Evolutionary conservation across 2,329 filamentous ascomycete species (phyloP), one percentile per base, ranked within the genome.

Genomic region (Alternaria postmessia): DNA sequence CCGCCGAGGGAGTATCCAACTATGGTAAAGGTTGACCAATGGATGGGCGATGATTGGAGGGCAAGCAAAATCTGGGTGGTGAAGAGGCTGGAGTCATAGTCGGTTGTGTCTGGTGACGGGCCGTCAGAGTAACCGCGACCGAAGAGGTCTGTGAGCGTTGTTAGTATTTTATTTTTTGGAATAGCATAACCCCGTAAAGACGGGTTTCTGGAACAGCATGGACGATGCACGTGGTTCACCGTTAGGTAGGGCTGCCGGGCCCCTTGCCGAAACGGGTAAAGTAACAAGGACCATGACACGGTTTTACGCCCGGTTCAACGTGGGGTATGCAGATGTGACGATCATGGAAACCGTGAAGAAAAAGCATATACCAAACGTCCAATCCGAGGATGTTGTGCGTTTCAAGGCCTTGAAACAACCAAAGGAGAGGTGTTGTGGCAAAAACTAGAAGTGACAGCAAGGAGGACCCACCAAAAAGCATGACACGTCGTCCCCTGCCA

Each of bases 1-100:
- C 92, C 93, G 46, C 93, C 92, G 0, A 96, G 83, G 0, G 90
- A 93, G 76, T 95, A 96, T 2, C 92, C 93, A 4, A 93, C 79
- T 6, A 96, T 80, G 61, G 88, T 87, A 76, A 95, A 94, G 53
- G 82, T 83, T 43, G 59, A 51, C 69, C 69, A 74, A 32, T 66
- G 54, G 3, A 94, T 79, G 0, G 87, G 83, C 2, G 91, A 93
- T 1, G 91, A 93, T 26, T 87, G 84, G 11, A 94, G 80, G 14
- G 85, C 90, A 28, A 91, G 84, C 41, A 93, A 83, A 56, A 93
- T 88, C 76, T 94, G 91, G 3, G 88, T 85, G 4, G 86, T 84
- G 79, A 92, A 95, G 7, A 96, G 86, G 14, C 87, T 84, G n/a
- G 87, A 84, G 73, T 94, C 89, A 72, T 94, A 90, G 5, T 87